phyloP scores from a whole-genome alignment of 192 early-diverging fungal genomes.

The Linnemannia exigua region DNA sequence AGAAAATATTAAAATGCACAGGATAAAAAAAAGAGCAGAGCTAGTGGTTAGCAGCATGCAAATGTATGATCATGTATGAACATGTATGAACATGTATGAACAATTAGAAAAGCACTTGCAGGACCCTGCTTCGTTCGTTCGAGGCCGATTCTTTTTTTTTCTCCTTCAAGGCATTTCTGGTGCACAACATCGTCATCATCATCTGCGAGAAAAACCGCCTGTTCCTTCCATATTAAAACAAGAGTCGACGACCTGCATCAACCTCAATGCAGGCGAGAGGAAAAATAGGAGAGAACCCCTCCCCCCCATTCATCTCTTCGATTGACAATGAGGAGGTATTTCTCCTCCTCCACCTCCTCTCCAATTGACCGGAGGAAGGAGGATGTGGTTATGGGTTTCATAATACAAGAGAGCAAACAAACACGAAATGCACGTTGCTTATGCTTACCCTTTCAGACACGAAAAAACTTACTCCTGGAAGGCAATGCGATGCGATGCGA shows the following conservation, averaged over 20 bases:
- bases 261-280: no score
- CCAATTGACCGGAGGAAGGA: not conserved
- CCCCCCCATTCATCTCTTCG: no score
- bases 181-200: not conserved
- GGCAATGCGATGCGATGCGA: not conserved
- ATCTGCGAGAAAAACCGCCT: not conserved
- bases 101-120: no score
- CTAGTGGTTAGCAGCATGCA: not conserved
- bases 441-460: not conserved
- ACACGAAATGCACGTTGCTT: constrained; percentile 6
- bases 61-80: not conserved
- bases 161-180: not conserved
- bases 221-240: no score
- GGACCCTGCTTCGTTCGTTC: not conserved
- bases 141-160: not conserved
- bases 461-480: not conserved
- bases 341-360: no score
- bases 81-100: no score
- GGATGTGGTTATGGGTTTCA: constrained; percentile 5
- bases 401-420: not conserved
- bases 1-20: not conserved
- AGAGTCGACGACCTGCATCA: no score
- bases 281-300: no score
- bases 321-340: no score
- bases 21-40: not conserved